These are phyloP conservation scores for Oenanthe javanica DNA, from an alignment of 140 eudicot species.

Conservation along the genomic window DNA sequence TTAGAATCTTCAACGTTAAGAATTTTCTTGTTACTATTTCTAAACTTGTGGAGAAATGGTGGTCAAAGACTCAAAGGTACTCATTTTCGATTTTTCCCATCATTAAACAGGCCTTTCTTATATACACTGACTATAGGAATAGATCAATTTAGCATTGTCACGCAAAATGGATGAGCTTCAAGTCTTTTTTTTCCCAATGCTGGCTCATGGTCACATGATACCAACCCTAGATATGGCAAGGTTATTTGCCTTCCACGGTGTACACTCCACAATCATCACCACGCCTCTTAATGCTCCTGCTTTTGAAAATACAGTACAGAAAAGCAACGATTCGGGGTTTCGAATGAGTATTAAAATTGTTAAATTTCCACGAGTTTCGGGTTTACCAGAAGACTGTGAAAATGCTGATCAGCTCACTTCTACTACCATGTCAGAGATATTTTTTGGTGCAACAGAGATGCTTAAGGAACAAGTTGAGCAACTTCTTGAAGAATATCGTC, in stretches of 20 bases:
- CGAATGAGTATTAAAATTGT: neutral
- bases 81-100: too few species aligned
- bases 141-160: too few species aligned
- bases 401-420: constrained; percentile 7
- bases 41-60: too few species aligned
- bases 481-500: neutral
- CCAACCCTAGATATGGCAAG: constrained; percentile 32
- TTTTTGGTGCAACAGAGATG: constrained; percentile 12
- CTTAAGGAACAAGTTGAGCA: constrained; percentile 4
- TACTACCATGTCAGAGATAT: neutral
- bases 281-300: constrained; percentile 17
- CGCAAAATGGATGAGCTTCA: constrained; percentile 12
- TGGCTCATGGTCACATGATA: constrained; percentile 35
- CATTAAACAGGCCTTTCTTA: too few species aligned
- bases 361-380: neutral
- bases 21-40: too few species aligned
- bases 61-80: too few species aligned
- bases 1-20: too few species aligned
- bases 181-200: constrained; percentile 23
- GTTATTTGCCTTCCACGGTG: constrained; percentile 20
- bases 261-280: constrained; percentile 29
- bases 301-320: neutral
- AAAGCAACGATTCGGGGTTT: too few species aligned
- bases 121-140: too few species aligned
- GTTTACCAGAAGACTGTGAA: constrained; percentile 23